Conservation (phyloP, 768 basidiomycete species). For the Astraeus odoratus region DNA sequence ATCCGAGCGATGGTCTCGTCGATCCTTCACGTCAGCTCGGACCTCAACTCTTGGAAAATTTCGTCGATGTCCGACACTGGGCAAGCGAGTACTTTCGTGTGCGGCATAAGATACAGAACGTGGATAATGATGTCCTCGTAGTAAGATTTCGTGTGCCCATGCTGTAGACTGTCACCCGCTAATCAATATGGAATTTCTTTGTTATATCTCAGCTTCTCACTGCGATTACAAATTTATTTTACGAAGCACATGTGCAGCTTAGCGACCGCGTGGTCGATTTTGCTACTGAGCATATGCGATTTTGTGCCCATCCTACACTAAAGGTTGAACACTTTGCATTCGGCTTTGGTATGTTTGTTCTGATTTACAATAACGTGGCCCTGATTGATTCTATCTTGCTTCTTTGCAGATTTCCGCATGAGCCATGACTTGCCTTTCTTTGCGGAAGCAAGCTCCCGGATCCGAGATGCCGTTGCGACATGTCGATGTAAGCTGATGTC, state of each 20-base stretch:
- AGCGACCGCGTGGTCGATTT: conserved; percentile 20
- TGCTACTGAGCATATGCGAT: conserved; percentile 20
- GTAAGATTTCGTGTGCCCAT: conserved; percentile 10
- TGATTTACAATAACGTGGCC: background rate
- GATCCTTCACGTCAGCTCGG: conserved; percentile 18
- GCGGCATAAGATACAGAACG: conserved; percentile 8
- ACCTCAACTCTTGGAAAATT: conserved; percentile 26
- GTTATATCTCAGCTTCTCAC: conserved; percentile 16
- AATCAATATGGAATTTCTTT: background rate
- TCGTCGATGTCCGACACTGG: conserved; percentile 22
- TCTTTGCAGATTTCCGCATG: conserved; percentile 20
- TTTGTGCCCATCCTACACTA: conserved; percentile 11
- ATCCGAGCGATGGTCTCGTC: background rate
- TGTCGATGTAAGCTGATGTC: conserved; percentile 12
- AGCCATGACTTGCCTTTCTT: conserved; percentile 26
- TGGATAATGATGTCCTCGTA: conserved; percentile 13
- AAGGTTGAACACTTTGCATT: conserved; percentile 22
- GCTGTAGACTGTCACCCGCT: background rate
- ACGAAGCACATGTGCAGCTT: conserved; percentile 23
- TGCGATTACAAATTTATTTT: conserved; percentile 25
- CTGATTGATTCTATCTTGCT: background rate
- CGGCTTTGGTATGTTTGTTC: conserved; percentile 22
- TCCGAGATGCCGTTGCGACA: conserved; percentile 11
- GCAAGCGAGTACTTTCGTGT: conserved; percentile 22
- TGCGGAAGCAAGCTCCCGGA: conserved; percentile 18